Evolutionary conservation across 352 stramenopile species (phyloP).

Genomic region (Elongisporangium prolatum): DNA sequence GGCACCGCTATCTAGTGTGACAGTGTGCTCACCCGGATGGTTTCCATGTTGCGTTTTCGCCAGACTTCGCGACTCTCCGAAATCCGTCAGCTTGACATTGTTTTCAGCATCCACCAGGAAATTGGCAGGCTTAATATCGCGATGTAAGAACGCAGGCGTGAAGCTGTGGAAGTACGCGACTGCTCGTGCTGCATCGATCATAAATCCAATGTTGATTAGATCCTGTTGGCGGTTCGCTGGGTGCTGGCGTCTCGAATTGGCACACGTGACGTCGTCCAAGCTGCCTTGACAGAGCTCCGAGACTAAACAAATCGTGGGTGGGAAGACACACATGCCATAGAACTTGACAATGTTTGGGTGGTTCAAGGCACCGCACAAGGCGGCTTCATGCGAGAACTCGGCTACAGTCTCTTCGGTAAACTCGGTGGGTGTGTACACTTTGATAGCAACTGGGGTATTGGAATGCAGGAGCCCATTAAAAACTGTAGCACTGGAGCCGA

Average conservation of each 20-base stretch:
- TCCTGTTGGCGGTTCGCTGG: slow-evolving; percentile 47
- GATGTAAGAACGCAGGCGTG: slow-evolving; percentile 60
- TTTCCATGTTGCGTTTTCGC: slow-evolving; percentile 20
- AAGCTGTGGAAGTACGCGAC: slow-evolving; percentile 77
- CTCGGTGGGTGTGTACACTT: slow-evolving; percentile 49
- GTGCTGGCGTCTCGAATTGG: slow-evolving; percentile 25
- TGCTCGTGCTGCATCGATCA: slow-evolving; percentile 62
- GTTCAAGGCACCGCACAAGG: slow-evolving; percentile 32
- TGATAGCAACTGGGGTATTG: slow-evolving; percentile 35
- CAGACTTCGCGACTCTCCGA: slow-evolving; percentile 52
- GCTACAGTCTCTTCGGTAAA: slow-evolving; percentile 52
- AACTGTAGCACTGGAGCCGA: slow-evolving; percentile 38
- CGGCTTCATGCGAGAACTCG: slow-evolving; percentile 52
- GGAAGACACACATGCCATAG: slow-evolving; percentile 61
- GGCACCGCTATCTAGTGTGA: not conserved
- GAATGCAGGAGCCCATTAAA: slow-evolving; percentile 38
- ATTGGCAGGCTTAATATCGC: slow-evolving; percentile 75
- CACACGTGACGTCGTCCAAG: slow-evolving; percentile 33
- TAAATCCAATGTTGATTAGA: slow-evolving; percentile 54
- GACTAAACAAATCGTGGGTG: slow-evolving; percentile 63
- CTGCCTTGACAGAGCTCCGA: slow-evolving; percentile 73
- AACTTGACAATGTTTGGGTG: slow-evolving; percentile 55
- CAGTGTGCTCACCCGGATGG: too few species aligned
- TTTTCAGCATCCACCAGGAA: slow-evolving; percentile 67
- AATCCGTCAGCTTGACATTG: slow-evolving; percentile 75